phyloP scores from a whole-genome alignment of 805 yeast genomes.

The Hanseniaspora nectarophila region DNA sequence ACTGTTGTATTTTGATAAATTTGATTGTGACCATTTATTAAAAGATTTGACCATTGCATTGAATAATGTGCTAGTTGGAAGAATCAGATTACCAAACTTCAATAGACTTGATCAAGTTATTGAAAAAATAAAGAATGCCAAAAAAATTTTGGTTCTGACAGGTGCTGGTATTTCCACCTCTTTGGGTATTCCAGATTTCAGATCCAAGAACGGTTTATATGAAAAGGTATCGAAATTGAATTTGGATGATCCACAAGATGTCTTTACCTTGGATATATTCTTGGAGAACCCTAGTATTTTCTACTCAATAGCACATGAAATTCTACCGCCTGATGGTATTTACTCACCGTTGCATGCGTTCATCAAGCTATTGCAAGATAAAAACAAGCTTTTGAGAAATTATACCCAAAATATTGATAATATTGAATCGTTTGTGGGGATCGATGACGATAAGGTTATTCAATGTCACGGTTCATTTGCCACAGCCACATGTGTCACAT shows the following conservation, averaged over 20 bases:
- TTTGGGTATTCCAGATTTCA: conserved; percentile 82
- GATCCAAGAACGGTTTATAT: conserved; percentile 81
- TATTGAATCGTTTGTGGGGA: conserved; percentile 70
- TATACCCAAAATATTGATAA: conserved; percentile 90
- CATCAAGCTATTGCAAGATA: conserved; percentile 58
- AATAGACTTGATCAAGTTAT: conserved; percentile 49
- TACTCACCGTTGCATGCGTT: conserved; percentile 75
- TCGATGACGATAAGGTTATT: conserved; percentile 50
- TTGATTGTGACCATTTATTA: conserved; percentile 37
- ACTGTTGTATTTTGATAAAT: conserved; percentile 34
- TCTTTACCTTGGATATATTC: conserved; percentile 64
- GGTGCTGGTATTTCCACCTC: conserved; percentile 93
- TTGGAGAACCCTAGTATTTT: conserved; percentile 65
- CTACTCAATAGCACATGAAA: conserved; percentile 75
- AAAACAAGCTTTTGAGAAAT: conserved; percentile 65
- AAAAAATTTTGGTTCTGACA: conserved; percentile 59
- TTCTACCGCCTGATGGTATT: conserved; percentile 57
- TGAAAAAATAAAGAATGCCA: conserved; percentile 41
- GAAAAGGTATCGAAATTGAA: conserved; percentile 56
- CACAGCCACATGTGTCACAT: conserved; percentile 69
- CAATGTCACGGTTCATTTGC: conserved; percentile 94
- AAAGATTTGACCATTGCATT: conserved; percentile 51
- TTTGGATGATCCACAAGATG: conserved; percentile 79
- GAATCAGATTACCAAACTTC: conserved; percentile 45
- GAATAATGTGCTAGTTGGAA: conserved; percentile 44